Evolutionary conservation across 2,329 filamentous ascomycete genomes (phyloP), one percentile per base, ranked within the genome.

Genomic region (Claviceps citrina): DNA sequence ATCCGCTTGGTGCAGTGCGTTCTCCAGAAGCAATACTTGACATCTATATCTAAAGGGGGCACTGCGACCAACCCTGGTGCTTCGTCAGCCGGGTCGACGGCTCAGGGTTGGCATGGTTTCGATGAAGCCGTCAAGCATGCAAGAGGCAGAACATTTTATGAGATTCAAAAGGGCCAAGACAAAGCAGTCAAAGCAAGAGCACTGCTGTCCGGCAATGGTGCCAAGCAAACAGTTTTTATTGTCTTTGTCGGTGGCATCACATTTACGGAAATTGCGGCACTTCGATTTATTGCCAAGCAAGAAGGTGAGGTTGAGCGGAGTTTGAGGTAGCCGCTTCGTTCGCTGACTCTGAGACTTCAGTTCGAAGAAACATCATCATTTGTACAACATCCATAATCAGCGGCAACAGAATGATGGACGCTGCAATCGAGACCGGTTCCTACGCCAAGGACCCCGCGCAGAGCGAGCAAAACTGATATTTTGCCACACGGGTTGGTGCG

Each of bases 161-260:
- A 94, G 52, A 70, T 82, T 31, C 91, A 98, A 55, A 89, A 84
- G 52, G 87, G 87, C 2, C 84, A 93, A 53, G 87, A 95, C 54
- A 93, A 91, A 57, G 86, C 87, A 1, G 78, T 89, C 25, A 87
- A 89, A 52, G 89, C 89, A 13, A 71, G 86, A 42, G 80, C 84
- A 44, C 73, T 93, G 20, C 66, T 98, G 30, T 84, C 84, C 35
- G 84, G 86, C 0, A 84, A 84, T 3, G 73, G 73, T 13, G 75
- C 75, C 38, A 78, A 78, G 57, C 93, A 94, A 66, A 89, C 83
- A 0, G 81, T 93, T 1, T 84, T 95, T 54, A 79, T 98, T n/a
- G 93, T 96, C 50, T 96, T 96, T 61, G 66, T 98, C 15, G 91
- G 91, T n/a, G 93, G 91, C 2, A 83, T 98, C 41, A 95, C 86